A percentile compares a stretch with the other conserved stretches of the same genome.
These are phyloP conservation scores for Wallacemonas sp. DNA, from an alignment of 208 protist genomes.

Conservation along the genomic window DNA sequence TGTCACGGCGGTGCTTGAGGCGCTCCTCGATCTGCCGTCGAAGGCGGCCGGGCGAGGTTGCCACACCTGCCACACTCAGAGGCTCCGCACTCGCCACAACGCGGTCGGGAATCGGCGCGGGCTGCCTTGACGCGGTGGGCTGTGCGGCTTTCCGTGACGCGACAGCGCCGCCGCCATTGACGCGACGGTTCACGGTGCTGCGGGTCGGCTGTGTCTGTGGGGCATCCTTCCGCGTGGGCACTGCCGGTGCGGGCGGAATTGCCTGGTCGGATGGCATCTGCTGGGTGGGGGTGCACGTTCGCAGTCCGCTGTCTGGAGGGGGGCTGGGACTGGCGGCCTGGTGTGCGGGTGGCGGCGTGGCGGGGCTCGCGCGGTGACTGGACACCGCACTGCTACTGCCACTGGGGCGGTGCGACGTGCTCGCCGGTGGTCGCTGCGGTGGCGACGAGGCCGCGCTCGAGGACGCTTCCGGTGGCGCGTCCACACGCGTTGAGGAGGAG, in stretches of 20 bases:
- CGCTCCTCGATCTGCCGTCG: not conserved
- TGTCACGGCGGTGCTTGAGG: not conserved
- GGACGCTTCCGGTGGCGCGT: too few relatives aligned
- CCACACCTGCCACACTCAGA: not conserved
- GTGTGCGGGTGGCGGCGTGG: not conserved
- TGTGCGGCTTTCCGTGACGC: too few relatives aligned
- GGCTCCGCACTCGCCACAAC: not conserved
- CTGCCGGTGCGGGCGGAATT: not conserved
- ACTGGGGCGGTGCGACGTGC: not conserved
- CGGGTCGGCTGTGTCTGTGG: not conserved
- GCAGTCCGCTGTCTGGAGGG: not conserved
- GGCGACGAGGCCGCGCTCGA: too few relatives aligned
- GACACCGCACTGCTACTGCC: slow-evolving; percentile 4
- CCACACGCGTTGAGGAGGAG: too few relatives aligned
- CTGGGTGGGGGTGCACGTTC: slow-evolving; percentile 9
- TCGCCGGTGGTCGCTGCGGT: too few relatives aligned
- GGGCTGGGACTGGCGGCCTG: not conserved
- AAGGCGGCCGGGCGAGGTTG: not conserved
- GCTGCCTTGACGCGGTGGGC: too few relatives aligned
- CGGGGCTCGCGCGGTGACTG: not conserved
- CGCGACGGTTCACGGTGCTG: not conserved
- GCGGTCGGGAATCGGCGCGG: not conserved
- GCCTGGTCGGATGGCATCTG: not conserved
- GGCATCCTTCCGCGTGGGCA: not conserved
- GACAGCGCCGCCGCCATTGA: not conserved